Conservation (phyloP, 306 rosid genomes). For the Adenanthera pavonina region DNA sequence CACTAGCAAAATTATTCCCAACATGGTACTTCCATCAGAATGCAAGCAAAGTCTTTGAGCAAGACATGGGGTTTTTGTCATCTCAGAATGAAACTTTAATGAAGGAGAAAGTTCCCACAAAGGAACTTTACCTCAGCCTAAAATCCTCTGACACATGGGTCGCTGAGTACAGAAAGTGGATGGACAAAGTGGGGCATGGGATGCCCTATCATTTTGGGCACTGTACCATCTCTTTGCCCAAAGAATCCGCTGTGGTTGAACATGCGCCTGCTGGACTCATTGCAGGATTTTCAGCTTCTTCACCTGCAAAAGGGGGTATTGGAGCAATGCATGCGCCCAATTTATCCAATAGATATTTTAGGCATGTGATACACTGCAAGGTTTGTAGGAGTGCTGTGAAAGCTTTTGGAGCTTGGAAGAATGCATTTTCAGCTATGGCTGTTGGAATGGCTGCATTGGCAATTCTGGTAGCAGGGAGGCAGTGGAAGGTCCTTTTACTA, state of each 20-base stretch:
- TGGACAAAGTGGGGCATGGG: constrained; percentile 98
- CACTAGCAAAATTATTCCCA: constrained; percentile 67
- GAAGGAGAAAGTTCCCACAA: constrained; percentile 85
- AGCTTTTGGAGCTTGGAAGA: constrained; percentile 82
- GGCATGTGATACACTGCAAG: constrained; percentile 87
- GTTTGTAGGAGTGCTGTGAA: constrained; percentile 73
- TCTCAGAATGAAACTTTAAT: constrained; percentile 86
- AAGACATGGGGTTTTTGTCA: constrained; percentile 97
- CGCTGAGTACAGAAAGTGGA: constrained; percentile 92
- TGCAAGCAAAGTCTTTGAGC: constrained; percentile 93
- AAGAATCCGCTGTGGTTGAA: constrained; percentile 88
- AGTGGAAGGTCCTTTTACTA: constrained; percentile 73
- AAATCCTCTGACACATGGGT: constrained; percentile 94
- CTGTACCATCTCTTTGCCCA: constrained; percentile 77
- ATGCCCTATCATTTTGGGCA: constrained; percentile 98
- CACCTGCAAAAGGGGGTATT: constrained; percentile 84
- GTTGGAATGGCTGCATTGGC: constrained; percentile 59
- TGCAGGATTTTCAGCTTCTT: constrained; percentile 76
- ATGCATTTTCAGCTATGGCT: constrained; percentile 62
- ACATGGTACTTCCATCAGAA: constrained; percentile 95
- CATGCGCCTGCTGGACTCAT: constrained; percentile 90
- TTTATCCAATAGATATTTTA: constrained; percentile 79
- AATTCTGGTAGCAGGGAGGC: constrained; percentile 68
- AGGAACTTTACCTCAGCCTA: constrained; percentile 74
- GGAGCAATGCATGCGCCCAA: constrained; percentile 86